Conservation (phyloP, 768 basidiomycete genomes). For the Piloderma croceum region DNA sequence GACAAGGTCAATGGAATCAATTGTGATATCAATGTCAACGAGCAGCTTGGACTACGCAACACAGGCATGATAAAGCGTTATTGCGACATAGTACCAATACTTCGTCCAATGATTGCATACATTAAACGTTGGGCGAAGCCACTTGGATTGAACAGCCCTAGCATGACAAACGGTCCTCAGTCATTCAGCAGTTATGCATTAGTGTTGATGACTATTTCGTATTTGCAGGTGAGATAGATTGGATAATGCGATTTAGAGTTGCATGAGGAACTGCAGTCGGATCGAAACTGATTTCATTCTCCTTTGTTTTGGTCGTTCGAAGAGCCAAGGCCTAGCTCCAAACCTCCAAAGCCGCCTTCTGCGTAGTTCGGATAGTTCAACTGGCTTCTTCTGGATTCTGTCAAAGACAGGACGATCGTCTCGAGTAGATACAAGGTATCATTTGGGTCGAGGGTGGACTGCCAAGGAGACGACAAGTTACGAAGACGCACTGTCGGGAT, state of each 20-base stretch:
- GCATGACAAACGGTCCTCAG: conserved; percentile 13
- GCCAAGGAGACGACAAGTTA: conserved; percentile 12
- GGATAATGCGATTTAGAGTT: no score
- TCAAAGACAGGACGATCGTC: conserved; percentile 7
- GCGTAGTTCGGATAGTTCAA: conserved; percentile 4
- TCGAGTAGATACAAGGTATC: conserved; percentile 32
- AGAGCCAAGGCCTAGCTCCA: conserved; percentile 43
- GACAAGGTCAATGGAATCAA: conserved; percentile 36
- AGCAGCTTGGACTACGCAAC: conserved; percentile 49
- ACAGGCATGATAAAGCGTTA: conserved; percentile 49
- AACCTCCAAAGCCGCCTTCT: conserved; percentile 43
- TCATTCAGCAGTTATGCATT: conserved; percentile 62
- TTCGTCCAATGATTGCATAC: conserved; percentile 38
- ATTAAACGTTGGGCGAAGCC: conserved; percentile 61
- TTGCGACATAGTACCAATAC: conserved; percentile 38
- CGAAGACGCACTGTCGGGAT: conserved; percentile 26
- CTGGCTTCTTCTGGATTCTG: conserved; percentile 29
- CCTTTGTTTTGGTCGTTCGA: neutral
- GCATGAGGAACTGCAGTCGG: no score
- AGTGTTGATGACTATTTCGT: conserved; percentile 54
- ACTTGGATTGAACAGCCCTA: conserved; percentile 44
- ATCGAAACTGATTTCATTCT: neutral
- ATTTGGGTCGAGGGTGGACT: conserved; percentile 9
- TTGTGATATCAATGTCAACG: conserved; percentile 60
- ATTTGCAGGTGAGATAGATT: conserved; percentile 47